Percentiles rank a stretch among this genome's conserved stretches.
Conservation (phyloP, 2,329 filamentous ascomycete species). For the Venturiaceae sp. region DNA sequence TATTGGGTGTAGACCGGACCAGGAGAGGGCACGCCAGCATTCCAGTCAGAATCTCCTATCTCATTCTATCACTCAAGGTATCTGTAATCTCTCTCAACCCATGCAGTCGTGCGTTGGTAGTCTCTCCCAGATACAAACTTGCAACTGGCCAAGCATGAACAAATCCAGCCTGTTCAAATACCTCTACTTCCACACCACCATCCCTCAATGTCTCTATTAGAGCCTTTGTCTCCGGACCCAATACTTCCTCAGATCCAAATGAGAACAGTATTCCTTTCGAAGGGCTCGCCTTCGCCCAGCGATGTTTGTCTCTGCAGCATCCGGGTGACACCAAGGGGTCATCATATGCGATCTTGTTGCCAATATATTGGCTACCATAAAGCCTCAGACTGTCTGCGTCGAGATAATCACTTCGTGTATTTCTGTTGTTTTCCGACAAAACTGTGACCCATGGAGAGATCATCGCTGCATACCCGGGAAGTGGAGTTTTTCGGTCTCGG, state of each 20-base stretch:
- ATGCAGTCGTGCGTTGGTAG: slow-evolving; percentile 33
- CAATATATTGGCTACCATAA: slow-evolving; percentile 63
- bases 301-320: slow-evolving; percentile 51
- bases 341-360: slow-evolving; percentile 35
- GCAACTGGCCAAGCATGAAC: slow-evolving; percentile 82
- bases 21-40: no score
- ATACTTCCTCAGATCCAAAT: slow-evolving; percentile 69
- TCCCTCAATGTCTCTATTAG: slow-evolving; percentile 47
- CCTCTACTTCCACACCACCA: slow-evolving; percentile 44
- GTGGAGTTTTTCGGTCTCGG: slow-evolving; percentile 29
- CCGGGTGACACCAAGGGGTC: slow-evolving; percentile 62
- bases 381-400: slow-evolving; percentile 54
- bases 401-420: slow-evolving; percentile 68
- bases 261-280: slow-evolving; percentile 14
- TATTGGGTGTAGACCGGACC: no score
- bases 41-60: no score
- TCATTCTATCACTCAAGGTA: not conserved
- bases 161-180: slow-evolving; percentile 52
- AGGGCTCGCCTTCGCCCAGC: slow-evolving; percentile 61
- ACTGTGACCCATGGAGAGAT: slow-evolving; percentile 78
- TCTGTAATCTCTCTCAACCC: slow-evolving; percentile 32
- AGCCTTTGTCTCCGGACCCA: slow-evolving; percentile 58
- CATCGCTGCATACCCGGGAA: slow-evolving; percentile 55
- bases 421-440: slow-evolving; percentile 54
- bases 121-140: slow-evolving; percentile 43